Percentiles rank a stretch among this genome's conserved stretches.
These are phyloP conservation scores for Alternaria panax DNA, from an alignment of 2,329 filamentous ascomycete genomes.

Conservation along the genomic window DNA sequence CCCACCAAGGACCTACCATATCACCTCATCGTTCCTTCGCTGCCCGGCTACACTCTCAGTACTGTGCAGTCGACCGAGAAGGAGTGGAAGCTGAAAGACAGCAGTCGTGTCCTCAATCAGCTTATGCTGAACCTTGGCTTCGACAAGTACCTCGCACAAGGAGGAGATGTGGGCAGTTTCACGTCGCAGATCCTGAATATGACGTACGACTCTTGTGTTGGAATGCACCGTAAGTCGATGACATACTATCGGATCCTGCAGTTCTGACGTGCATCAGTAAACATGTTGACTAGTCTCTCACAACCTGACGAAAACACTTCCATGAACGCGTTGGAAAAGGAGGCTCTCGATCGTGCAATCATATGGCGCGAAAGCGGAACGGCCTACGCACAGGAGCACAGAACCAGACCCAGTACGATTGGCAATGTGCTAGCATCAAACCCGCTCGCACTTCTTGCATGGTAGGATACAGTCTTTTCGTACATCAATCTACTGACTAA, in stretches of 20 bases:
- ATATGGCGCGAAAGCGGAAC: constrained; percentile 53
- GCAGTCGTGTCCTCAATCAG: constrained; percentile 57
- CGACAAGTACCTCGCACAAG: constrained; percentile 62
- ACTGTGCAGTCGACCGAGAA: constrained; percentile 55
- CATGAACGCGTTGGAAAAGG: constrained; percentile 28
- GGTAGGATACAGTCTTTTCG: constrained; percentile 40
- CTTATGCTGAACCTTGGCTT: constrained; percentile 66
- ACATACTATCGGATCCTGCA: background rate
- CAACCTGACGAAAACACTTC: constrained; percentile 25
- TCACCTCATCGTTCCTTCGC: constrained; percentile 64
- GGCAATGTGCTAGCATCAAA: constrained; percentile 62
- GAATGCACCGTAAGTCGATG: constrained; percentile 34
- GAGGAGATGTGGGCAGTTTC: constrained; percentile 64
- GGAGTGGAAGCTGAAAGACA: constrained; percentile 53
- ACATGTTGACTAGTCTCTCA: constrained; percentile 25
- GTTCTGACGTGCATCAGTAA: constrained; percentile 30
- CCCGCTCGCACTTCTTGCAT: constrained; percentile 65
- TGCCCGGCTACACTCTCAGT: constrained; percentile 65
- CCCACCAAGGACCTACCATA: constrained; percentile 61
- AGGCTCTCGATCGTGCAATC: constrained; percentile 14
- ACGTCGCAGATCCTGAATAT: constrained; percentile 52
- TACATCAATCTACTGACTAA: background rate
- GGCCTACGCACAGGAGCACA: constrained; percentile 63
- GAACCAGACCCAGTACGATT: constrained; percentile 63
- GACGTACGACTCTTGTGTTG: constrained; percentile 58